Evolutionary conservation across 768 basidiomycete genomes (phyloP), one percentile per base, ranked within the genome.

Genomic region (Collybia mongolica): DNA sequence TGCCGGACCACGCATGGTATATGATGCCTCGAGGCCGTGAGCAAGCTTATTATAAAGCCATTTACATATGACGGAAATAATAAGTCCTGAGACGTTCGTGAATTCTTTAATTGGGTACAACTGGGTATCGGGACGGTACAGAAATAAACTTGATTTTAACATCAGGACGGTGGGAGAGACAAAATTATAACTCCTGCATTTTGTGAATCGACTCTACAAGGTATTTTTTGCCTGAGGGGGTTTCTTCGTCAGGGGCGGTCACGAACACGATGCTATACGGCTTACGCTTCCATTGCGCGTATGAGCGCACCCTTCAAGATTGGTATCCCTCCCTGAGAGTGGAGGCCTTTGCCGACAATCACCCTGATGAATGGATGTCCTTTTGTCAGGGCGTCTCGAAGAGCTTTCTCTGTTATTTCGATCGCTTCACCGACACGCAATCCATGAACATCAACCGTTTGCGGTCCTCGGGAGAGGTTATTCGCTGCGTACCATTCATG

Each of bases 291-390:
- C 84, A 95, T 86, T 46, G 88, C 76, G 42, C 81, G 79, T 56
- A 84, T 81, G 35, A 98, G 82, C 1, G 87, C 88, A 11, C 88
- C 86, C 61, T 90, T 93, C 59, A 98, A 72, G 63, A 90, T 90
- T 1, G 91, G 85, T 8, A 80, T 73, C 42, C 84, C 80, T 4
- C 77, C 72, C 5, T 74, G 65, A 2, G 90, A 93, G 68, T 98
- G 95, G 28, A 88, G 65, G 2, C 95, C 95, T 64, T 91, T 94
- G 17, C 90, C 90, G 1, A 78, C 76, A 54, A 81, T 79, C 2
- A 81, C 72, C 7, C 63, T 64, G 29, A 81, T 59, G 5, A 60
- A 59, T 1, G 60, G 55, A 4, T 67, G 54, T 8, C 68, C 72
- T 42, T 65, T 63, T 35, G 54, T 55, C 41, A 72, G 58, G 3